These are phyloP conservation scores for Fusarium temperatum DNA, from an alignment of 2,329 filamentous ascomycete species.

Conservation along the genomic window DNA sequence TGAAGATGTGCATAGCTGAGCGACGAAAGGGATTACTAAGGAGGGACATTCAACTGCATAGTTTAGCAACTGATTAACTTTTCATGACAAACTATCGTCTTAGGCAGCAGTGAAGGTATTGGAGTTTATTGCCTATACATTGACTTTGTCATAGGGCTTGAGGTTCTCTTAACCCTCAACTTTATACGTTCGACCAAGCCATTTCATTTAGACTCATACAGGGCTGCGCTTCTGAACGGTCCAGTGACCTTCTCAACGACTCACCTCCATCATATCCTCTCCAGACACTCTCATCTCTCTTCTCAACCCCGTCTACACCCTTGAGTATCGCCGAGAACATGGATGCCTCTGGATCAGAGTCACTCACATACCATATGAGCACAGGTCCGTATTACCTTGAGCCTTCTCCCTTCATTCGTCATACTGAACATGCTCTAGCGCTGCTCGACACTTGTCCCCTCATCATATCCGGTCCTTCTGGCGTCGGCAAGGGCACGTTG, in stretches of 20 bases:
- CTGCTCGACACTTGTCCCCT: neutral
- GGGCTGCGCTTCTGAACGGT: neutral
- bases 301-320: neutral
- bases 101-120: neutral
- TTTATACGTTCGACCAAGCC: neutral
- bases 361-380: too few species aligned
- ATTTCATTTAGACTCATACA: neutral
- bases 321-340: neutral
- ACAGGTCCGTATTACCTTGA: neutral
- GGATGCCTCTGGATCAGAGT: too few species aligned
- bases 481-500: neutral
- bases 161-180: neutral
- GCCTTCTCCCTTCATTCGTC: fast-evolving
- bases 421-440: neutral
- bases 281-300: too few species aligned
- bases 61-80: neutral
- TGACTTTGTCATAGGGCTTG: neutral
- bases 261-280: neutral
- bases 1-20: neutral
- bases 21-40: neutral
- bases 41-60: neutral
- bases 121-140: neutral
- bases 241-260: neutral
- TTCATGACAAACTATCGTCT: neutral
- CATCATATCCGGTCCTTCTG: neutral